phyloP scores from a whole-genome alignment of 2,329 filamentous ascomycete species.

The Alternaria postmessia region DNA sequence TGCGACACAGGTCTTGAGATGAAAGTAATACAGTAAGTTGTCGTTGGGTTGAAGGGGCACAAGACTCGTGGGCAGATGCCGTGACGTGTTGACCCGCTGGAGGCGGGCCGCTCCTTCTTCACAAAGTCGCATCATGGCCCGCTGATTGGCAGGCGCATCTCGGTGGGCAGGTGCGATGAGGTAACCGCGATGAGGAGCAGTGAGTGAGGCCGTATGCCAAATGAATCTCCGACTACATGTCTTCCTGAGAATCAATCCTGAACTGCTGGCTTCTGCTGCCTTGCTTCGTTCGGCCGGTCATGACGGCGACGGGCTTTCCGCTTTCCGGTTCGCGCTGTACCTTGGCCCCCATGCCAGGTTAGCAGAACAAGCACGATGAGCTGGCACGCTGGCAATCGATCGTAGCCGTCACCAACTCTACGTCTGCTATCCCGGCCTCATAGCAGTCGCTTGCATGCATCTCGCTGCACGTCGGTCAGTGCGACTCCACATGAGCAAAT shows the following conservation, averaged over 20 bases:
- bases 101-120: slow-evolving; percentile 21
- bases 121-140: slow-evolving; percentile 1
- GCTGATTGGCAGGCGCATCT: slow-evolving; percentile 22
- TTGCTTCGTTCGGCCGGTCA: slow-evolving; percentile 17
- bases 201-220: slow-evolving; percentile 8
- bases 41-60: background rate
- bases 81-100: slow-evolving; percentile 14
- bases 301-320: slow-evolving; percentile 14
- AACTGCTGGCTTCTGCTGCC: background rate
- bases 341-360: slow-evolving; percentile 26
- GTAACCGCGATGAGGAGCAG: slow-evolving; percentile 14
- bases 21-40: background rate
- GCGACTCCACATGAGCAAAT: slow-evolving; percentile 18
- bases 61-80: slow-evolving; percentile 5
- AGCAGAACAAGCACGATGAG: slow-evolving; percentile 25
- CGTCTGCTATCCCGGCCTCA: slow-evolving; percentile 7
- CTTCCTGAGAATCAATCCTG: background rate
- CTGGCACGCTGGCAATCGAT: slow-evolving; percentile 15
- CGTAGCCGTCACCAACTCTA: slow-evolving; percentile 18
- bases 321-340: slow-evolving; percentile 19
- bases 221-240: background rate
- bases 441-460: slow-evolving; percentile 22
- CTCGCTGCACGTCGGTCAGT: slow-evolving; percentile 15
- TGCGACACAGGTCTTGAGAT: background rate
- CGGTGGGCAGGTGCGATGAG: slow-evolving; percentile 18